Percentiles rank a stretch among this genome's conserved stretches.
phyloP scores from a whole-genome alignment of 2,329 filamentous ascomycete species.

The Monosporascus sp. region DNA sequence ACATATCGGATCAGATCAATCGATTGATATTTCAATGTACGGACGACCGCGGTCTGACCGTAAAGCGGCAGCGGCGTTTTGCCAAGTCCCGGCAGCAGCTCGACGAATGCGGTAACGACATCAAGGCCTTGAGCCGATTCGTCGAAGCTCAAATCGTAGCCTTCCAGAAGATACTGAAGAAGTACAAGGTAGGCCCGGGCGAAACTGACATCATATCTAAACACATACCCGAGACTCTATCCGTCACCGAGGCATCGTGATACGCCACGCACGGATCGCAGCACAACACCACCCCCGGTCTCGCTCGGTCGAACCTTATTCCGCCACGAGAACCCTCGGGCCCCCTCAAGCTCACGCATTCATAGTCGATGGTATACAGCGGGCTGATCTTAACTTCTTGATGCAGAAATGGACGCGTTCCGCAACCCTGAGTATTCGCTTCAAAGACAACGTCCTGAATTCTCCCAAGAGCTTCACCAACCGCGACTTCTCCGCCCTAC shows the following conservation, averaged over 20 bases:
- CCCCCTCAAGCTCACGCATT: background rate
- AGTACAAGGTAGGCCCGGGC: conserved; percentile 59
- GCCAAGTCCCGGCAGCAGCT: conserved; percentile 50
- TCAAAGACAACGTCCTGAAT: conserved; percentile 61
- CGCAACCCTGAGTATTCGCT: conserved; percentile 56
- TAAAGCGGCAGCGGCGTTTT: conserved; percentile 47
- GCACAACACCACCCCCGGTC: no score
- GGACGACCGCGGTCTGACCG: conserved; percentile 28
- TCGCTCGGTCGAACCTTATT: no score
- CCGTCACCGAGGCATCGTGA: no score
- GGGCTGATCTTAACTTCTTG: conserved; percentile 3
- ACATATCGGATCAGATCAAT: conserved; percentile 44
- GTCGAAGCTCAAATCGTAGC: conserved; percentile 68
- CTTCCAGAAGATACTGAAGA: conserved; percentile 80
- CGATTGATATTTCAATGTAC: conserved; percentile 42
- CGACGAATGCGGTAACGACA: conserved; percentile 63
- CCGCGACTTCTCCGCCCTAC: conserved; percentile 55
- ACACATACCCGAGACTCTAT: background rate
- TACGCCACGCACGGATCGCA: no score
- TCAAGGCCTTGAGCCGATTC: conserved; percentile 66
- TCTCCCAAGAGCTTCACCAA: conserved; percentile 68
- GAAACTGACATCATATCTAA: conserved; percentile 2
- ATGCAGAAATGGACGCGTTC: conserved; percentile 77
- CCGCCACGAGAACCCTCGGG: no score
- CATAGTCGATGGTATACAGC: background rate